A percentile compares a stretch with the other conserved stretches of the same genome.
phyloP scores from a whole-genome alignment of 116 monocot genomes.

The Cymodocea nodosa region DNA sequence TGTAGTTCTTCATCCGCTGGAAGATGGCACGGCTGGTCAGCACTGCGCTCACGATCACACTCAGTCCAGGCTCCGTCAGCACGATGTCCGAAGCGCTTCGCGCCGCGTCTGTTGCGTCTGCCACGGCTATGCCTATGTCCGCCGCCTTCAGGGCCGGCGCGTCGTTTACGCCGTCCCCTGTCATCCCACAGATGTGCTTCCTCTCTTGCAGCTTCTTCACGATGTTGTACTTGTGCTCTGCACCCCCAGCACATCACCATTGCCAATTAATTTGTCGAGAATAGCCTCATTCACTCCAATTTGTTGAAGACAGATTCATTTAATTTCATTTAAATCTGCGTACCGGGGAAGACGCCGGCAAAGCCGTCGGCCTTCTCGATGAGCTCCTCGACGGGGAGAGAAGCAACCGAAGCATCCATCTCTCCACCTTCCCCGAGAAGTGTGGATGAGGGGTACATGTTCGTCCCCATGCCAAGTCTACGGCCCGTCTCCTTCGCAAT shows the following conservation, averaged over 20 bases:
- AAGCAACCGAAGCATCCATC: slow-evolving; percentile 1
- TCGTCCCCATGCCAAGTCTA: slow-evolving; percentile 68
- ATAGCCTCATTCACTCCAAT: no score
- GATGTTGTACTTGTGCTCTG: slow-evolving; percentile 47
- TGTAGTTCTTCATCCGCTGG: slow-evolving; percentile 79
- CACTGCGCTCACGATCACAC: slow-evolving; percentile 75
- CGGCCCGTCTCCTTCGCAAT: slow-evolving; percentile 70
- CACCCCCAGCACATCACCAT: neutral
- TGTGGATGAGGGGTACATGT: slow-evolving; percentile 62
- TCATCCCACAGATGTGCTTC: slow-evolving; percentile 54
- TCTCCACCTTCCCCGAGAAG: slow-evolving; percentile 18
- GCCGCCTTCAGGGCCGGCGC: slow-evolving; percentile 79
- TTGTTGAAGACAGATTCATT: neutral
- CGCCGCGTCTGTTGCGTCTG: slow-evolving; percentile 77
- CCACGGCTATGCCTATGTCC: slow-evolving; percentile 81
- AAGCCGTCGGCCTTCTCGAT: slow-evolving; percentile 17
- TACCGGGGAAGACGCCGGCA: slow-evolving; percentile 12
- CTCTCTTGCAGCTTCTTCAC: slow-evolving; percentile 37
- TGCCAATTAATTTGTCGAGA: no score
- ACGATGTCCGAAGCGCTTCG: slow-evolving; percentile 77
- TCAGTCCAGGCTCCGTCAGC: slow-evolving; percentile 69
- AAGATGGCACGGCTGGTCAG: slow-evolving; percentile 79
- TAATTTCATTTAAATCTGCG: neutral
- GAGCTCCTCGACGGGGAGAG: slow-evolving; percentile 11
- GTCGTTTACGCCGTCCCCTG: slow-evolving; percentile 47